A percentile compares a stretch with the other conserved stretches of the same genome.
These are phyloP conservation scores for Chalciporus sphaerocephalus DNA, from an alignment of 768 basidiomycete species.

Conservation along the genomic window DNA sequence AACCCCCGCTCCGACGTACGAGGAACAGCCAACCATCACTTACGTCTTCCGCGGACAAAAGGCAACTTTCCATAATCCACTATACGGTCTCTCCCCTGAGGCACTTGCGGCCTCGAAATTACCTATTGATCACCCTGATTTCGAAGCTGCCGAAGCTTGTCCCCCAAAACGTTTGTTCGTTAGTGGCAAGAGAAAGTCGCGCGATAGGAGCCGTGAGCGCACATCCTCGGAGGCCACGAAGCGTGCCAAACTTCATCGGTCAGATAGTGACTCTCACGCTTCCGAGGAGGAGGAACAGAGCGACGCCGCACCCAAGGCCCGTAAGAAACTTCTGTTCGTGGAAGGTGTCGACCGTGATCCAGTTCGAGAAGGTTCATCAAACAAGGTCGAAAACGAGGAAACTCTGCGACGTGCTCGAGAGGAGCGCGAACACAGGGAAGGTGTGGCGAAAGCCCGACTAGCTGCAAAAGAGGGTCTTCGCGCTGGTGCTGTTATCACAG, in stretches of 20 bases:
- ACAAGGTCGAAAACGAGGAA: slow-evolving; percentile 1
- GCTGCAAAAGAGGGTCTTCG: slow-evolving; percentile 27
- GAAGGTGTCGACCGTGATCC: slow-evolving; percentile 6
- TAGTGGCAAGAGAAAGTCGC: slow-evolving; percentile 25
- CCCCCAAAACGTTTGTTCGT: slow-evolving; percentile 62
- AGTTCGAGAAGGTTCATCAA: not conserved
- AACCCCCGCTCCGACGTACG: slow-evolving; percentile 27
- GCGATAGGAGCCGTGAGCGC: slow-evolving; percentile 24
- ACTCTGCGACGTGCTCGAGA: slow-evolving; percentile 16
- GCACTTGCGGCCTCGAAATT: slow-evolving; percentile 42
- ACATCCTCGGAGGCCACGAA: slow-evolving; percentile 12
- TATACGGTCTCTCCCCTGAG: slow-evolving; percentile 49
- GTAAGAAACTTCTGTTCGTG: not conserved
- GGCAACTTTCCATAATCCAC: slow-evolving; percentile 58
- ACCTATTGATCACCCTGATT: slow-evolving; percentile 62
- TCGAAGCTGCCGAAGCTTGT: slow-evolving; percentile 50
- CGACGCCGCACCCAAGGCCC: not conserved
- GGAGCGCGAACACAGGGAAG: slow-evolving; percentile 26
- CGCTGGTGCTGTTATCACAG: slow-evolving; percentile 25
- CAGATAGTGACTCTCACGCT: slow-evolving; percentile 5
- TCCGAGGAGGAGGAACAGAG: slow-evolving; percentile 18
- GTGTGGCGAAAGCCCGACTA: slow-evolving; percentile 17
- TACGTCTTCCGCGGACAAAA: slow-evolving; percentile 76
- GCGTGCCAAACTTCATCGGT: slow-evolving; percentile 6
- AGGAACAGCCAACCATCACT: slow-evolving; percentile 60